A percentile compares a stretch with the other conserved stretches of the same genome.
phyloP scores from a whole-genome alignment of 2,329 filamentous ascomycete genomes.

The Cercospora janseana region DNA sequence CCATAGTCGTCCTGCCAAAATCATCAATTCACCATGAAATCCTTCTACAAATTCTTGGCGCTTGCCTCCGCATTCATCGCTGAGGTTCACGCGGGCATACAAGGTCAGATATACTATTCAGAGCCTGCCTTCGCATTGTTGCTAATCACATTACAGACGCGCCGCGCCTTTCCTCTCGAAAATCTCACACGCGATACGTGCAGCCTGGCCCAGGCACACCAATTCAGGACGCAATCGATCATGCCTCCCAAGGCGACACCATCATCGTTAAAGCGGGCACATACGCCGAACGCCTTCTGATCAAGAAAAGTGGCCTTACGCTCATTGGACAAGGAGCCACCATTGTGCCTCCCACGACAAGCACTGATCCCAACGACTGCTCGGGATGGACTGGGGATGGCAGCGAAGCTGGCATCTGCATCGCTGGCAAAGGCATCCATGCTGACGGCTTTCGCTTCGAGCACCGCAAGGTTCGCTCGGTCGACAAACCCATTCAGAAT shows the following conservation, averaged over 20 bases:
- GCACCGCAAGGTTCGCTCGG: not conserved
- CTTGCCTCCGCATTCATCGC: no score
- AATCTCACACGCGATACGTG: not conserved
- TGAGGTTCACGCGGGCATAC: no score
- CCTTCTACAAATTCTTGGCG: no score
- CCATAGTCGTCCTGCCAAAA: no score
- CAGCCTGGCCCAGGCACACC: not conserved
- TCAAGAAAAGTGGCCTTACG: not conserved
- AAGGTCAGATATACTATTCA: no score
- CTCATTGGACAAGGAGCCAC: not conserved
- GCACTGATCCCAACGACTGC: not conserved
- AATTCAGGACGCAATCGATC: not conserved
- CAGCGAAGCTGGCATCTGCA: conserved; percentile 1
- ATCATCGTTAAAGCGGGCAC: not conserved
- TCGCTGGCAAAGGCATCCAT: not conserved
- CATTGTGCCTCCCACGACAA: not conserved
- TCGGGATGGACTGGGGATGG: not conserved
- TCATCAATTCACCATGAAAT: no score
- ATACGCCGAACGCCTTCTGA: not conserved
- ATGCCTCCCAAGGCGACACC: not conserved
- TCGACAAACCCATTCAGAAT: not conserved
- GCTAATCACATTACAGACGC: no score
- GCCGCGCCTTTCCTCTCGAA: no score
- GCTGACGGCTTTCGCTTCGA: not conserved
- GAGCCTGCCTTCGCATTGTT: no score